Conservation (phyloP, 257 asterid species). For the Fraxinus cuspidata region DNA sequence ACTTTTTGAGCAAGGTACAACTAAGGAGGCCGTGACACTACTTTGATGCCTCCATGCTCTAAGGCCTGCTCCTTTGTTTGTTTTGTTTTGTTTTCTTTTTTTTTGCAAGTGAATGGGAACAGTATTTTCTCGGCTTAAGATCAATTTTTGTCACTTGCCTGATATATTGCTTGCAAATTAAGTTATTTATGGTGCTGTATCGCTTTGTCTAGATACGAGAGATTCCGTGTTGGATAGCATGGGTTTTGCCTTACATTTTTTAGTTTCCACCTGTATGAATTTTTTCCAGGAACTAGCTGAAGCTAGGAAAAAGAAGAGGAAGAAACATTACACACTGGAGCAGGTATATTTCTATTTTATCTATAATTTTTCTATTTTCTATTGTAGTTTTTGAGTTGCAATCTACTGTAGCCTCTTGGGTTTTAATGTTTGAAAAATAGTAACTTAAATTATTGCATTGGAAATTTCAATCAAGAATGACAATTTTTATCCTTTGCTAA, state of each 20-base stretch:
- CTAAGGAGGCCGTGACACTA: not conserved
- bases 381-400: conserved; percentile 5
- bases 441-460: not conserved
- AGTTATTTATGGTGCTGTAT: not conserved
- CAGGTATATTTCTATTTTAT: conserved; percentile 48
- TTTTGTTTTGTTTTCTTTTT: not conserved
- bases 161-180: not conserved
- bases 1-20: not conserved
- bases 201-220: not conserved
- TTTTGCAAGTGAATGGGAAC: not conserved
- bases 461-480: conserved; percentile 2
- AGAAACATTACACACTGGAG: conserved; percentile 84
- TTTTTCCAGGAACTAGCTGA: conserved; percentile 70
- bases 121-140: not conserved
- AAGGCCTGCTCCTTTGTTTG: not conserved
- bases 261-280: not conserved
- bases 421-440: not conserved
- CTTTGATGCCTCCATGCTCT: not conserved
- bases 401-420: not conserved
- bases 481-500: conserved; percentile 14
- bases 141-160: not conserved
- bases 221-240: not conserved
- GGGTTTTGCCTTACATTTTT: conserved; percentile 12
- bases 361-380: not conserved
- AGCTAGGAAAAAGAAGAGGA: conserved; percentile 86